Conservation (phyloP, 139 green algal genomes). For the Chlorella sp. region DNA sequence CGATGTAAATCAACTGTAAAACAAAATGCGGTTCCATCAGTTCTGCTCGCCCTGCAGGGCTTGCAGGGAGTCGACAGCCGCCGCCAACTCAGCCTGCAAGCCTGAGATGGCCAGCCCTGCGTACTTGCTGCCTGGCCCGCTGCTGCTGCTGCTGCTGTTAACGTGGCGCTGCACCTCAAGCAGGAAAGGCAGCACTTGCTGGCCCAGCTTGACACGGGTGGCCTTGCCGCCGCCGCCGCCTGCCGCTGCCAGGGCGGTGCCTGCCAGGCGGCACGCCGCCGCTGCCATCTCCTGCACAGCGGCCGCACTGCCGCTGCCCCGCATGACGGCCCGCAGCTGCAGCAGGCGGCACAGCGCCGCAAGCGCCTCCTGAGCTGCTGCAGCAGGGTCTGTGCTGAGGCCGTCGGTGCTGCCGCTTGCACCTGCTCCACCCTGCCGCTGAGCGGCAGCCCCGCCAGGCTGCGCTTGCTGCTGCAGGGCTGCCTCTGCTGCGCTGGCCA, state of each 20-base stretch:
- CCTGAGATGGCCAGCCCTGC: not conserved
- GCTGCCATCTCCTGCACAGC: not conserved
- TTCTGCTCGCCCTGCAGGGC: not conserved
- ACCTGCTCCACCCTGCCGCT: not conserved
- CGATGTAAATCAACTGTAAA: too few species aligned
- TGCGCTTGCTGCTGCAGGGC: not conserved
- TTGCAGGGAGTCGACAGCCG: not conserved
- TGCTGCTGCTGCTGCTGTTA: not conserved
- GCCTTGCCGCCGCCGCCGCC: not conserved
- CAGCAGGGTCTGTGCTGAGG: not conserved
- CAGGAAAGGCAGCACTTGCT: constrained; percentile 17
- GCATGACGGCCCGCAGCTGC: constrained; percentile 28
- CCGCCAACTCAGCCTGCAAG: not conserved
- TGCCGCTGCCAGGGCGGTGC: not conserved
- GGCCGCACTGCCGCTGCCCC: not conserved
- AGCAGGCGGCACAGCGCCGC: constrained; percentile 28
- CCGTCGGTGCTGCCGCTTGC: not conserved
- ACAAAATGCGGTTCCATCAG: too few species aligned
- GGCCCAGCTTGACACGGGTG: too few species aligned
- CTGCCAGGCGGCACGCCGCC: not conserved
- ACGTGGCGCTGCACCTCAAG: not conserved
- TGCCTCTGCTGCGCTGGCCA: not conserved
- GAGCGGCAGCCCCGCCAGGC: too few species aligned
- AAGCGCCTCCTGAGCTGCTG: not conserved
- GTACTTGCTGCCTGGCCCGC: not conserved